A percentile compares a stretch with the other conserved stretches of the same genome.
phyloP scores from a whole-genome alignment of 2,329 filamentous ascomycete genomes.

The Aspergillus bombycis region DNA sequence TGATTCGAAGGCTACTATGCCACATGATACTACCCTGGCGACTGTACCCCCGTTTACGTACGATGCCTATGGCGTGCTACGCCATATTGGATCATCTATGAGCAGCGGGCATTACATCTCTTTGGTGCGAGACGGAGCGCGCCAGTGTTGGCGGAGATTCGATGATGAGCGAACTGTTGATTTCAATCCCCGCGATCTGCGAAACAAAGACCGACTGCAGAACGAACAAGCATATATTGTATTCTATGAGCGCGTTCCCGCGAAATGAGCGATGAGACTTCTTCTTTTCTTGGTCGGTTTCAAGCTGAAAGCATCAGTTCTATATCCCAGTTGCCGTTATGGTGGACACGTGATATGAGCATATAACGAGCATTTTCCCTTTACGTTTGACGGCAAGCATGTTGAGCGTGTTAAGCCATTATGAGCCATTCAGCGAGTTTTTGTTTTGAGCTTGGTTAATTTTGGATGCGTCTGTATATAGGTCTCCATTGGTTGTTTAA shows the following conservation, averaged over 20 bases:
- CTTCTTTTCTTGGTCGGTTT: constrained; percentile 7
- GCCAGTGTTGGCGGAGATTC: constrained; percentile 63
- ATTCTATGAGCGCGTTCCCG: constrained; percentile 60
- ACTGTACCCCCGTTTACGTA: constrained; percentile 68
- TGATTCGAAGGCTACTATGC: constrained; percentile 56
- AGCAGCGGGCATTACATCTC: constrained; percentile 80
- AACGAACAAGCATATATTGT: constrained; percentile 68
- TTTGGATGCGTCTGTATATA: background rate
- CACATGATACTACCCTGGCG: constrained; percentile 52
- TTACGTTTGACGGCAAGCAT: constrained; percentile 4
- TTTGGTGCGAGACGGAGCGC: constrained; percentile 64
- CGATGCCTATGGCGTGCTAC: constrained; percentile 82
- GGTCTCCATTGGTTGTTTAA: background rate
- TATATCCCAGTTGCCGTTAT: background rate
- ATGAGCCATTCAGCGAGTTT: constrained; percentile 5
- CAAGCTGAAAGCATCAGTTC: constrained; percentile 3
- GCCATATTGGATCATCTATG: constrained; percentile 70
- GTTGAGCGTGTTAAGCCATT: constrained; percentile 2
- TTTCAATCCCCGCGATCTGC: constrained; percentile 58
- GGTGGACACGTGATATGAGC: constrained; percentile 12
- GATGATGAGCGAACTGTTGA: constrained; percentile 61
- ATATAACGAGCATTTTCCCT: constrained; percentile 12
- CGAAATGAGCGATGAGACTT: constrained; percentile 33
- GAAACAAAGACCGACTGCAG: constrained; percentile 55
- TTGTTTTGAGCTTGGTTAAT: background rate